Conservation (phyloP, 2,329 filamentous ascomycete species). For the Acrocalymma vagum region DNA sequence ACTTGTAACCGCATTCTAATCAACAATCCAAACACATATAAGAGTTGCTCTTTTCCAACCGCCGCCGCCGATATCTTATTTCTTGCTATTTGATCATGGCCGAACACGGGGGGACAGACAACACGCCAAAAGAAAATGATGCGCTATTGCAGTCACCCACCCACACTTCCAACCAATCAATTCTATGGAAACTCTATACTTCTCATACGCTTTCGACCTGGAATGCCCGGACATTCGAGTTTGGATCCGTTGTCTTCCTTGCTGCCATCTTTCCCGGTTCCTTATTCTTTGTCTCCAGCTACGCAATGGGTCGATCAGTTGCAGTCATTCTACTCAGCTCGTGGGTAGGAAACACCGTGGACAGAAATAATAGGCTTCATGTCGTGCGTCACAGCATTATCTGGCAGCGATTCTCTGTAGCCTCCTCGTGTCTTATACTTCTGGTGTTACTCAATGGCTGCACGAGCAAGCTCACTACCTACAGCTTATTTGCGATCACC, state of each 20-base stretch:
- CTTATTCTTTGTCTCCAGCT: constrained; percentile 72
- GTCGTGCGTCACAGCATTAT: constrained; percentile 52
- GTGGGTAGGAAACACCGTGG: constrained; percentile 67
- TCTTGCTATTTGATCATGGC: too few relatives aligned
- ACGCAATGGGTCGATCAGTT: constrained; percentile 68
- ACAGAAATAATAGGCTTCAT: constrained; percentile 55
- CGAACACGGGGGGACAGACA: too few relatives aligned
- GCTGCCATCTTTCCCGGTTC: constrained; percentile 60
- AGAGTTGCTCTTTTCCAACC: too few relatives aligned
- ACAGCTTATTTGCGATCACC: constrained; percentile 35
- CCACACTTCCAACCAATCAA: too few relatives aligned
- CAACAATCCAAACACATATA: too few relatives aligned
- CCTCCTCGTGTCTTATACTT: constrained; percentile 40
- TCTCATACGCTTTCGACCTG: constrained; percentile 60
- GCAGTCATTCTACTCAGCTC: constrained; percentile 68
- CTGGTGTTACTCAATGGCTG: constrained; percentile 21
- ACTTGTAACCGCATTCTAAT: too few relatives aligned
- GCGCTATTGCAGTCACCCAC: too few relatives aligned
- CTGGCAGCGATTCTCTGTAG: constrained; percentile 44
- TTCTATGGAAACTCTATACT: constrained; percentile 49
- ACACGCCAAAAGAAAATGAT: too few relatives aligned
- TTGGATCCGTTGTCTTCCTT: constrained; percentile 59
- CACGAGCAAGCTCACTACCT: constrained; percentile 30
- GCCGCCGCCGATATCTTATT: too few relatives aligned
- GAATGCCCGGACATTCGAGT: constrained; percentile 60